Base-by-base conservation (phyloP, 257 asterid species). In the Solanum boliviense region DNA sequence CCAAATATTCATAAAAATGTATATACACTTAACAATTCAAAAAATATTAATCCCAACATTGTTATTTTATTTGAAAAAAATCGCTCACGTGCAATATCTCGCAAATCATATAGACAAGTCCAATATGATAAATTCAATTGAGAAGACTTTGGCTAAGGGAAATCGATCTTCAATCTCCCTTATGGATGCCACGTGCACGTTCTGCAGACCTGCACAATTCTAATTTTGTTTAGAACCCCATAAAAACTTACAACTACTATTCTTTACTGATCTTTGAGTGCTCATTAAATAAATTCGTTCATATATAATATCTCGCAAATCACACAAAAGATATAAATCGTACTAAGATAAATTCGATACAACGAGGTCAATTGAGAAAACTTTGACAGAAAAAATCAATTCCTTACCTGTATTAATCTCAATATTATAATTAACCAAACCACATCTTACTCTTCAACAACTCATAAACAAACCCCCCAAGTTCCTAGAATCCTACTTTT, bases 401-500 rank as follows among this genome's bases (percentile, higher is more conserved):
- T 60, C 13, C 13, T 5, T 65, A 65, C 3, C 5, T 10, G 1
- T n/a, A 62, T 62, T 9, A 71, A 71, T 71, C 4, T 3, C 23
- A 31, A 71, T 31, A 29, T 31, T 71, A 31, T 71, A 71, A 71
- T 71, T 7, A 71, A 67, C 39, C 76, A 71, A 71, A 31, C 39
- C n/a, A 29, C n/a, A 71, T 34, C 39, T 70, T 70, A 70, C 75
- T 3, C 75, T 18, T 70, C 75, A 70, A 70, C 84, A 41, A 78
- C 36, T n/a, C n/a, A 78, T 8, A 44, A 44, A 27, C n/a, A 25
- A 39, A 39, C 48, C 60, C 44, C 34, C 73, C 18, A 12, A 34
- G 48, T 75, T 79, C 29, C 81, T 84, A 52, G 75, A 83, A 52
- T 56, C 60, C 18, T 79, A 38, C 58, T n/a, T 89, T 36, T 20